Percentiles rank a stretch among this genome's conserved stretches.
These are phyloP conservation scores for Abrus pulchellus DNA, from an alignment of 306 rosid species.

Conservation along the genomic window DNA sequence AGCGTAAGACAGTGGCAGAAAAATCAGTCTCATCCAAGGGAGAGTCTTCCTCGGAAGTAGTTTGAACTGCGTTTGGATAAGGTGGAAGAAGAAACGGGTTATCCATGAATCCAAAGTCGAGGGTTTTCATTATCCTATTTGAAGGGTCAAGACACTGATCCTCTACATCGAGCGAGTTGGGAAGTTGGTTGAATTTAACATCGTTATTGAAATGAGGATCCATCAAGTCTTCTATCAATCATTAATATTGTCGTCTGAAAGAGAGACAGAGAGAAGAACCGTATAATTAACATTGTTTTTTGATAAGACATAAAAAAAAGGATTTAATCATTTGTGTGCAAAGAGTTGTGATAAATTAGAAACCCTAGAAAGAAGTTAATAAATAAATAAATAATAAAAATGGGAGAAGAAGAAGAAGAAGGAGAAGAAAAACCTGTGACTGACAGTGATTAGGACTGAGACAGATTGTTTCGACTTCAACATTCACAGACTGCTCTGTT, in stretches of 20 bases:
- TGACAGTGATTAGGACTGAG: no score
- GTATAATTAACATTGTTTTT: not conserved
- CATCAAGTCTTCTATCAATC: slow-evolving; percentile 45
- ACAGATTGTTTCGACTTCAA: no score
- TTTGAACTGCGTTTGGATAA: no score
- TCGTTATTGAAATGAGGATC: slow-evolving; percentile 46
- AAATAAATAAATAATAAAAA: no score
- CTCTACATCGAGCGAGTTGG: slow-evolving; percentile 35
- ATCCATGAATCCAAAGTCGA: slow-evolving; percentile 43
- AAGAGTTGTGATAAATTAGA: not conserved
- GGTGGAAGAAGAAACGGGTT: slow-evolving; percentile 28
- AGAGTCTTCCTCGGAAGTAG: slow-evolving; percentile 56
- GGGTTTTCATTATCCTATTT: slow-evolving; percentile 4
- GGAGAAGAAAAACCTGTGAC: no score
- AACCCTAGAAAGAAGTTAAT: no score
- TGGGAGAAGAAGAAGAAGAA: no score
- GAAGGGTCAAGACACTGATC: slow-evolving; percentile 40
- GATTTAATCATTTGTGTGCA: no score
- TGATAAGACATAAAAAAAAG: not conserved
- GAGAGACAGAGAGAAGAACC: not conserved
- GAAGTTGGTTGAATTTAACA: slow-evolving; percentile 7
- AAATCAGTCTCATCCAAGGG: slow-evolving; percentile 60
- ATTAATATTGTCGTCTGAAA: slow-evolving; percentile 2
- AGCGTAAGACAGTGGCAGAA: slow-evolving; percentile 63
- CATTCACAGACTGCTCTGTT: no score